Conservation (phyloP, 2,329 filamentous ascomycete genomes). For the Amylocarpus encephaloides region DNA sequence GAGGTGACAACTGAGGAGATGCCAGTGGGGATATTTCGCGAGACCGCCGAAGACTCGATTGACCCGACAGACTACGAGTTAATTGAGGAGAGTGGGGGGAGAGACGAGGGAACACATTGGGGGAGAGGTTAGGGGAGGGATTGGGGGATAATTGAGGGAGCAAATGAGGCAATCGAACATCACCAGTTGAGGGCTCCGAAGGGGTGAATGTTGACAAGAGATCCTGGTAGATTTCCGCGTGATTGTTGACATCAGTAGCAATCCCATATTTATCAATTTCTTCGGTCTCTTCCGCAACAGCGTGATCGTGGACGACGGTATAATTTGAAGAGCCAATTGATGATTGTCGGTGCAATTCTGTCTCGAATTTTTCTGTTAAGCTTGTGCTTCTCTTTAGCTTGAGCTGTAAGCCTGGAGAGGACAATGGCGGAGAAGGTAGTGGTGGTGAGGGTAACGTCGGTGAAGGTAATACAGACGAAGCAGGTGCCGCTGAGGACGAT, state of each 20-base stretch:
- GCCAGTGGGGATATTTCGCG: no score
- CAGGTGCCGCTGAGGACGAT: background rate
- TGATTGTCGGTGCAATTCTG: background rate
- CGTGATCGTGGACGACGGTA: background rate
- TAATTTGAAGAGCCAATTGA: conserved; percentile 1
- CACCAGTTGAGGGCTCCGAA: background rate
- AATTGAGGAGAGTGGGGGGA: no score
- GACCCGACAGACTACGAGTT: no score
- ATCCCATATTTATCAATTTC: background rate
- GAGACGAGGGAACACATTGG: no score
- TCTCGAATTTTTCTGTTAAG: conserved; percentile 7
- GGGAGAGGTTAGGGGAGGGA: no score
- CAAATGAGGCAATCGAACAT: background rate
- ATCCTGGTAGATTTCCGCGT: background rate
- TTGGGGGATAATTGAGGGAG: background rate
- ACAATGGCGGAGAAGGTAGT: background rate
- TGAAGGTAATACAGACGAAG: background rate
- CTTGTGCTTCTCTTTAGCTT: conserved; percentile 5
- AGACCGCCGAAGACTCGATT: no score
- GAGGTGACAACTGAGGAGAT: no score
- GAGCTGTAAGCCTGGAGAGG: background rate
- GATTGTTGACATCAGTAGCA: background rate
- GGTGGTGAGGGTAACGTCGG: background rate
- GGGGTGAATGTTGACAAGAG: background rate
- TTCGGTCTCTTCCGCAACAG: background rate